Conservation (phyloP, 2,329 filamentous ascomycete genomes). For the Teratosphaeria pseudoeucalypti region DNA sequence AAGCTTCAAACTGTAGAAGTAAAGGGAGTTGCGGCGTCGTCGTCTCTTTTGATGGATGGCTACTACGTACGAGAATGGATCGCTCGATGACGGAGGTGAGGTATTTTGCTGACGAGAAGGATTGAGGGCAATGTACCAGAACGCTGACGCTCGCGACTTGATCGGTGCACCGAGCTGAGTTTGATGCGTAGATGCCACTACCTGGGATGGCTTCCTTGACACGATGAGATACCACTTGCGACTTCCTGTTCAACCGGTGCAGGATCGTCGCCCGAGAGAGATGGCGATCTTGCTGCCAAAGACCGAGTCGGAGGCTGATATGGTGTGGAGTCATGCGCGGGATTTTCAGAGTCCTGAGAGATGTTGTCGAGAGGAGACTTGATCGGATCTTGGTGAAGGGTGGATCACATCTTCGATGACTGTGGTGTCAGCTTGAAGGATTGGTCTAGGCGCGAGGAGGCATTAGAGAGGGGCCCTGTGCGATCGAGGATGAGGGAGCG, state of each 20-base stretch:
- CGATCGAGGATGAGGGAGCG: neutral
- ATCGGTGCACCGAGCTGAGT: neutral
- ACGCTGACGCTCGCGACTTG: neutral
- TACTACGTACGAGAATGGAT: neutral
- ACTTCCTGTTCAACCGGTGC: slow-evolving; percentile 14
- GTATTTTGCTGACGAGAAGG: slow-evolving; percentile 6
- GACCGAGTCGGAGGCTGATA: slow-evolving; percentile 9
- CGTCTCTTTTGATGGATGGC: neutral
- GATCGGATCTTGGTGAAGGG: slow-evolving; percentile 4
- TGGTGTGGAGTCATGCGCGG: slow-evolving; percentile 12
- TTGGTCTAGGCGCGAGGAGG: neutral
- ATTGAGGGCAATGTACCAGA: slow-evolving; percentile 13
- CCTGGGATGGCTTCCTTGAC: slow-evolving; percentile 8
- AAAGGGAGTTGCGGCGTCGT: neutral
- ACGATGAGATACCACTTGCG: slow-evolving; percentile 14
- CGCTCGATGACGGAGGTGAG: slow-evolving; percentile 4
- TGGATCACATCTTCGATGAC: neutral
- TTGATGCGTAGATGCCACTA: slow-evolving; percentile 6
- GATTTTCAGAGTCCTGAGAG: slow-evolving; percentile 15
- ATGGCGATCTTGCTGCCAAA: slow-evolving; percentile 4
- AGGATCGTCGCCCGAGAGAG: neutral
- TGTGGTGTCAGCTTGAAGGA: neutral
- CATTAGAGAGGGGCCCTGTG: neutral
- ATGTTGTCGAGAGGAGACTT: slow-evolving; percentile 14
- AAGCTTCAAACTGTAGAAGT: neutral